Conservation (phyloP, 2,329 filamentous ascomycete species). For the Xylaria hypoxylon region DNA sequence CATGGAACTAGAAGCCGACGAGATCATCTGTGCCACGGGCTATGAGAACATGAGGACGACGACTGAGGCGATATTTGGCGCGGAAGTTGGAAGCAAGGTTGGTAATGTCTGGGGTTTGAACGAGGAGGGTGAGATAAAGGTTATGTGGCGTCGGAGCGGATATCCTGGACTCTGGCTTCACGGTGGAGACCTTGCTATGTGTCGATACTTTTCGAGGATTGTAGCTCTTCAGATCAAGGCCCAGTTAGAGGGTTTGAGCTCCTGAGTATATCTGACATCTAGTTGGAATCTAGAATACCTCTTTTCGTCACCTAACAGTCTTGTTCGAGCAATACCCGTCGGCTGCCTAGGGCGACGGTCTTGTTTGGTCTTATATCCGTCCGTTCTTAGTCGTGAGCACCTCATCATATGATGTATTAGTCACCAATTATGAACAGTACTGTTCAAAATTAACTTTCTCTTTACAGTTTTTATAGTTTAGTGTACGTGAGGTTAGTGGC, state of each 20-base stretch:
- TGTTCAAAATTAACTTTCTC: no score
- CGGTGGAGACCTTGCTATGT: conserved; percentile 72
- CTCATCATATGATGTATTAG: no score
- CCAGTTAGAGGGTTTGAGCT: conserved; percentile 49
- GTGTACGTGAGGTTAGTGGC: no score
- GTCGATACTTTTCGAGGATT: conserved; percentile 68
- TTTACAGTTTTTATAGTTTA: no score
- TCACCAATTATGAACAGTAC: no score
- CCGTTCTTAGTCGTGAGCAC: no score
- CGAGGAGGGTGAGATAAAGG: conserved; percentile 65
- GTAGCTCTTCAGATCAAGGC: conserved; percentile 66
- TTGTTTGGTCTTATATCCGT: no score
- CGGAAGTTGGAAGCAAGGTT: conserved; percentile 68
- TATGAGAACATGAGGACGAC: conserved; percentile 75
- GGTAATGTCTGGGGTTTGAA: conserved; percentile 73
- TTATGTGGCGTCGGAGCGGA: conserved; percentile 69
- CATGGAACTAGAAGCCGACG: conserved; percentile 62
- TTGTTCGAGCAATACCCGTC: no score
- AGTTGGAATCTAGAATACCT: background rate
- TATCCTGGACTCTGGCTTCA: conserved; percentile 75
- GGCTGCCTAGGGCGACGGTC: no score
- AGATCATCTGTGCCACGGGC: conserved; percentile 68
- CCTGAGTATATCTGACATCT: conserved; percentile 1
- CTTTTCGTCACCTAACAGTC: no score
- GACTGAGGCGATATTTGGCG: conserved; percentile 71